Conservation (phyloP, 306 rosid species). For the Lablab purpureus region DNA sequence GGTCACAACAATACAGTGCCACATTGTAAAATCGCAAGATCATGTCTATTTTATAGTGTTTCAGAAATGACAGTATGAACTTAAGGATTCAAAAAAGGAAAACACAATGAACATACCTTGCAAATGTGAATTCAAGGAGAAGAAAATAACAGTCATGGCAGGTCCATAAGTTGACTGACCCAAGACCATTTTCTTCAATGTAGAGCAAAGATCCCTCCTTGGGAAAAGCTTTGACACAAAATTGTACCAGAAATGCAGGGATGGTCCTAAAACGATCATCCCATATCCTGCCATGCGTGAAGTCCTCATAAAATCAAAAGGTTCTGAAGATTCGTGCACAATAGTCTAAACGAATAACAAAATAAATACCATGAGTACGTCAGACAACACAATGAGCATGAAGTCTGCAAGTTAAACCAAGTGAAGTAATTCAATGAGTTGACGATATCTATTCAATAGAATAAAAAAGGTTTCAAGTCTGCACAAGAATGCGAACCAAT, state of each 20-base stretch:
- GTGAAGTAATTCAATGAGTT: slow-evolving; percentile 27
- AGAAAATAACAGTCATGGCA: slow-evolving; percentile 79
- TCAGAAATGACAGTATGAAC: not conserved
- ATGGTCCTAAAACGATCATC: slow-evolving; percentile 80
- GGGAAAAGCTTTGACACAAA: slow-evolving; percentile 81
- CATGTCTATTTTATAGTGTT: not conserved
- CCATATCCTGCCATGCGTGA: slow-evolving; percentile 94
- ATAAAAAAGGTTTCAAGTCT: slow-evolving; percentile 21
- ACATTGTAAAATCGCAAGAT: slow-evolving; percentile 15
- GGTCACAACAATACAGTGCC: not conserved
- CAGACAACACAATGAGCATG: slow-evolving; percentile 26
- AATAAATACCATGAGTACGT: slow-evolving; percentile 29
- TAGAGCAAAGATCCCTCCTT: slow-evolving; percentile 70
- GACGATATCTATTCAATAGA: slow-evolving; percentile 13
- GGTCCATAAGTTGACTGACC: slow-evolving; percentile 89
- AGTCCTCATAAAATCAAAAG: slow-evolving; percentile 76
- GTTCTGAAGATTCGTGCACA: slow-evolving; percentile 50
- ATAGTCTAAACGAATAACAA: slow-evolving; percentile 59
- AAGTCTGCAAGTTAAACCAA: slow-evolving; percentile 30
- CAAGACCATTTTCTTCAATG: slow-evolving; percentile 86
- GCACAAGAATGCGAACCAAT: slow-evolving; percentile 23
- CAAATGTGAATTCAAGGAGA: slow-evolving; percentile 76
- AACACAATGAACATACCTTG: slow-evolving; percentile 64
- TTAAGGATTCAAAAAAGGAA: not conserved
- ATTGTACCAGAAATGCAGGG: slow-evolving; percentile 94